Evolutionary conservation across 2,329 filamentous ascomycete species (phyloP).

Genomic region (Hortaea werneckii): DNA sequence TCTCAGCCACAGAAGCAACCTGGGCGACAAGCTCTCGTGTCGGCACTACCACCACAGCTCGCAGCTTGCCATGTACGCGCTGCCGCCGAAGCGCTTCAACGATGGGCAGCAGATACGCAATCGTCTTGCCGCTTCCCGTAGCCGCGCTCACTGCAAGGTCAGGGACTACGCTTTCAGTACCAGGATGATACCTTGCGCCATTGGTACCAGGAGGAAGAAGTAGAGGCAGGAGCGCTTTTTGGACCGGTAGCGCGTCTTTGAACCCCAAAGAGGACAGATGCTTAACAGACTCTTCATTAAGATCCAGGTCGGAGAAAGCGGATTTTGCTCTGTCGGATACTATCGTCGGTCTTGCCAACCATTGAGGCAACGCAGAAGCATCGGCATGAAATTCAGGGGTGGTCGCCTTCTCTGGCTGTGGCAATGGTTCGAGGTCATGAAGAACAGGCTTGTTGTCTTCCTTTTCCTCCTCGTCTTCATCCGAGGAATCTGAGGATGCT

Average conservation of each 20-base stretch:
- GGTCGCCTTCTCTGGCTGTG: constrained; percentile 59
- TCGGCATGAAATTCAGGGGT: constrained; percentile 49
- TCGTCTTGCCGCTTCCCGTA: constrained; percentile 90
- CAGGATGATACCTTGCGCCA: constrained; percentile 16
- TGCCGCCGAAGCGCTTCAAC: constrained; percentile 59
- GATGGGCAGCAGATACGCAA: constrained; percentile 83
- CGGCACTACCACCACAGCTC: constrained; percentile 77
- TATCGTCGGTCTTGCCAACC: constrained; percentile 67
- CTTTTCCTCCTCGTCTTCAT: constrained; percentile 11
- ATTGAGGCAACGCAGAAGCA: constrained; percentile 70
- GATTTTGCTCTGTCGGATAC: constrained; percentile 51
- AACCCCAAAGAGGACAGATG: constrained; percentile 60
- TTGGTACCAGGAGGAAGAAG: constrained; percentile 51
- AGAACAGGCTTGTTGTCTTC: constrained; percentile 12
- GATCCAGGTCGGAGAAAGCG: constrained; percentile 55
- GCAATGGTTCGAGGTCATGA: constrained; percentile 63
- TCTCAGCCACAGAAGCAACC: constrained; percentile 64
- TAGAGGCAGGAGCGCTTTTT: constrained; percentile 69
- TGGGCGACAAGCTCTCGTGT: constrained; percentile 69
- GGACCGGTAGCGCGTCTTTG: constrained; percentile 64
- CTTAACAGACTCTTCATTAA: constrained; percentile 50
- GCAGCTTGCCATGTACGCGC: constrained; percentile 55
- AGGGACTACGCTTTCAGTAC: constrained; percentile 27
- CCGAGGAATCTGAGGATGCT: not conserved
- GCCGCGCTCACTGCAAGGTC: constrained; percentile 87